phyloP scores from a whole-genome alignment of 257 asterid species.

The Solanum verrucosum region DNA sequence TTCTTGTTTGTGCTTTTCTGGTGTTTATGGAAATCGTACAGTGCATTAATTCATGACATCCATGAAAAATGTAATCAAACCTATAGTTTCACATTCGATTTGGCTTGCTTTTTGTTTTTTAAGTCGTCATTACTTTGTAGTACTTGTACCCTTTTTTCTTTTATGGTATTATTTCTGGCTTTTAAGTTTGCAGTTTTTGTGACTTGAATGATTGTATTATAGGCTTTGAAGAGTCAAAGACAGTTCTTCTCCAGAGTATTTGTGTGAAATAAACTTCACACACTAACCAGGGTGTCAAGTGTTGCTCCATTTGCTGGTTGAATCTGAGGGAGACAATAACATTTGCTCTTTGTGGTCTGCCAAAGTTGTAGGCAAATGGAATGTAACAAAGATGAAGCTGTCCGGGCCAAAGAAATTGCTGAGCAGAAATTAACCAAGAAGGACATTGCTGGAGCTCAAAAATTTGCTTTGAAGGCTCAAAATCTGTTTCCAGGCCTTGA shows the following conservation, averaged over 20 bases:
- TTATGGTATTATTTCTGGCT: not conserved
- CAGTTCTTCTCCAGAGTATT: not conserved
- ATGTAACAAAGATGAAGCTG: constrained; percentile 53
- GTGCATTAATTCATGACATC: not conserved
- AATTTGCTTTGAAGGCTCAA: constrained; percentile 49
- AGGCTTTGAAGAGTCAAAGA: not conserved
- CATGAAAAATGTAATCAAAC: not conserved
- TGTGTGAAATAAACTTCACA: not conserved
- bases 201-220: not conserved
- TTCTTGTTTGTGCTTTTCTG: not conserved
- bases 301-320: not conserved
- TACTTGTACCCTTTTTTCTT: not conserved
- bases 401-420: constrained; percentile 43
- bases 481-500: constrained; percentile 48
- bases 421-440: constrained; percentile 41
- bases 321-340: not conserved
- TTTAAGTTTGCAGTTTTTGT: not conserved
- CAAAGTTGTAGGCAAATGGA: constrained; percentile 31
- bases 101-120: not conserved
- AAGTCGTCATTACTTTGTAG: not conserved
- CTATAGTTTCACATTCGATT: not conserved
- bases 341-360: not conserved
- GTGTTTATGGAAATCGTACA: not conserved
- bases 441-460: constrained; percentile 52
- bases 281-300: not conserved